phyloP scores from a whole-genome alignment of 1,284 basidiomycete species.

The Sanghuangporus sanghuang region DNA sequence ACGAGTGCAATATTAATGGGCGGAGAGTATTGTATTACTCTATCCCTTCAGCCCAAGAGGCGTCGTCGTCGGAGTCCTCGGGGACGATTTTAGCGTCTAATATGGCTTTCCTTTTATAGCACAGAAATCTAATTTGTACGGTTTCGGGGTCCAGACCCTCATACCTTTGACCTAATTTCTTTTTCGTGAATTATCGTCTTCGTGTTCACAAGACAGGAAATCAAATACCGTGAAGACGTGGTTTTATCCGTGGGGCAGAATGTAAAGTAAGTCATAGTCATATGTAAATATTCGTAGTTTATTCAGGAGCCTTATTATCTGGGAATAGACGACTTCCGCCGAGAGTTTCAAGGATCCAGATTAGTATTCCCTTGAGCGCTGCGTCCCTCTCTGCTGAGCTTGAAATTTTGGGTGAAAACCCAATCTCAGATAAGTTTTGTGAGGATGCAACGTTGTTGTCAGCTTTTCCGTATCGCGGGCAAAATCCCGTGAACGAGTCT shows the following conservation, averaged over 20 bases:
- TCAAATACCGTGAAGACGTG: neutral
- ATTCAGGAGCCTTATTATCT: neutral
- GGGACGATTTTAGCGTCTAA: neutral
- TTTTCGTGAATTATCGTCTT: neutral
- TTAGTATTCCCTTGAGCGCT: neutral
- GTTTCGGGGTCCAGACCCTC: neutral
- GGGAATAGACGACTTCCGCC: neutral
- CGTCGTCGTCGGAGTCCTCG: neutral
- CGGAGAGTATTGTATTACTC: too few relatives aligned
- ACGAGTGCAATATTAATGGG: too few relatives aligned
- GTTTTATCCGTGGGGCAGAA: neutral
- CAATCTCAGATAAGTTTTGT: neutral
- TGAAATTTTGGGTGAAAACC: neutral
- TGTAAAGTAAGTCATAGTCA: too few relatives aligned
- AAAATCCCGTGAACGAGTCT: neutral
- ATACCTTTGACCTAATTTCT: neutral
- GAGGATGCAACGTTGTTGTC: too few relatives aligned
- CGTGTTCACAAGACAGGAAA: neutral
- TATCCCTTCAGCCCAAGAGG: neutral
- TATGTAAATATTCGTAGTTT: neutral
- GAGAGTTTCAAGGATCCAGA: neutral
- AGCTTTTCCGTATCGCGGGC: too few relatives aligned
- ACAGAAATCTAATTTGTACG: neutral
- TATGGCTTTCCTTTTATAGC: neutral
- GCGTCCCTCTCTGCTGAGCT: neutral